These are phyloP conservation scores for Styphnolobium japonicum DNA, from an alignment of 306 rosid species.

Conservation along the genomic window DNA sequence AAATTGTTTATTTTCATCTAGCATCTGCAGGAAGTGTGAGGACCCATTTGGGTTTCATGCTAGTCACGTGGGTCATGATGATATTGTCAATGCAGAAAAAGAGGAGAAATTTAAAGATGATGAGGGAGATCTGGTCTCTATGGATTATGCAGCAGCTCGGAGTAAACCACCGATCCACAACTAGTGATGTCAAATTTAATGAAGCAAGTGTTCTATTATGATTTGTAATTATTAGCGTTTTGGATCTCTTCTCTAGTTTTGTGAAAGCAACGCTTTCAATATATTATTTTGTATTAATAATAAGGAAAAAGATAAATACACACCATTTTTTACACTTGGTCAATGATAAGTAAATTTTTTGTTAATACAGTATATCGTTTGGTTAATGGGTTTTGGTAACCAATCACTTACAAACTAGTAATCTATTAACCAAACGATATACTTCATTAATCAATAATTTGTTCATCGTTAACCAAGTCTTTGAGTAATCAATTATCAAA, in stretches of 20 bases:
- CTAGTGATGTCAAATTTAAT: neutral
- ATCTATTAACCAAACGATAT: too few relatives aligned
- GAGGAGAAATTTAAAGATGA: neutral
- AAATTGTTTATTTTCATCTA: neutral
- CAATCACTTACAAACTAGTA: too few relatives aligned
- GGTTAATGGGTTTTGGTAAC: too few relatives aligned
- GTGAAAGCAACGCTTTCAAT: neutral
- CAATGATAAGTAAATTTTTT: too few relatives aligned
- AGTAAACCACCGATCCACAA: conserved; percentile 25
- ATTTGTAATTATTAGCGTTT: neutral
- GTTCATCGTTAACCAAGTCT: too few relatives aligned
- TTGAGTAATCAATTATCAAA: too few relatives aligned
- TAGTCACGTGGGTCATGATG: neutral
- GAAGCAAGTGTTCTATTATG: neutral
- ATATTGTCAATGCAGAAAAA: neutral
- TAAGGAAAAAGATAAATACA: too few relatives aligned
- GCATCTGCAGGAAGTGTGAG: conserved; percentile 8
- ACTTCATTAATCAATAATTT: too few relatives aligned
- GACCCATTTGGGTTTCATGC: neutral
- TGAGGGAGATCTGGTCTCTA: neutral
- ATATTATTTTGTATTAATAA: neutral
- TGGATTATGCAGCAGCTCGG: conserved; percentile 10
- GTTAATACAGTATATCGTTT: too few relatives aligned
- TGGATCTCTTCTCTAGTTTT: neutral
- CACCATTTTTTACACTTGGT: too few relatives aligned